phyloP scores from a whole-genome alignment of 2,329 filamentous ascomycete genomes.

The Diplodia intermedia region DNA sequence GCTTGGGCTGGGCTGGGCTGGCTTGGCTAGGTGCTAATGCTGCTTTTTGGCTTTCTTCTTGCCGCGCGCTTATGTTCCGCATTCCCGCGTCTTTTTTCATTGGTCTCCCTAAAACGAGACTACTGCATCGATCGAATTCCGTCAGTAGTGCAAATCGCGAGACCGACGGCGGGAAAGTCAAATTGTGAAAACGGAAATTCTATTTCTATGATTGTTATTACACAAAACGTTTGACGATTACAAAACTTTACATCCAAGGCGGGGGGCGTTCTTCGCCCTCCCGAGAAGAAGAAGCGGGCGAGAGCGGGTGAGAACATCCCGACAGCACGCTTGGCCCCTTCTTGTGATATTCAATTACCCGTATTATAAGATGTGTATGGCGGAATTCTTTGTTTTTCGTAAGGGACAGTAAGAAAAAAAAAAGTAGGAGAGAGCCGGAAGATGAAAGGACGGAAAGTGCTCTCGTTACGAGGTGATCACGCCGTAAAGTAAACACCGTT shows the following conservation, averaged over 20 bases:
- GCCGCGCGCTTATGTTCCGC: not conserved
- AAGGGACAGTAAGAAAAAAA: not conserved
- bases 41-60: not conserved
- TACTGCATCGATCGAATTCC: not conserved
- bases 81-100: not conserved
- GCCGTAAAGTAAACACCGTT: not conserved
- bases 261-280: not conserved
- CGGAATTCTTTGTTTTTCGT: not conserved
- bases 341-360: not conserved
- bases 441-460: not conserved
- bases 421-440: not conserved
- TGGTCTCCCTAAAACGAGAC: not conserved
- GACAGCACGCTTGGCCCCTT: not conserved
- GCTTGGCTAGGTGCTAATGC: no score
- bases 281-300: not conserved
- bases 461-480: slow-evolving; percentile 4
- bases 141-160: not conserved
- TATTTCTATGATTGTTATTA: no score
- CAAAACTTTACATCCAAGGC: not conserved
- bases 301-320: not conserved
- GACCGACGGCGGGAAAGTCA: no score
- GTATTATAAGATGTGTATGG: not conserved
- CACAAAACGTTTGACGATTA: not conserved
- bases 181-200: no score
- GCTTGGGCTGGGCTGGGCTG: no score